These are phyloP conservation scores for Neurospora sp. DNA, from an alignment of 495 filamentous ascomycete genomes.

Conservation along the genomic window DNA sequence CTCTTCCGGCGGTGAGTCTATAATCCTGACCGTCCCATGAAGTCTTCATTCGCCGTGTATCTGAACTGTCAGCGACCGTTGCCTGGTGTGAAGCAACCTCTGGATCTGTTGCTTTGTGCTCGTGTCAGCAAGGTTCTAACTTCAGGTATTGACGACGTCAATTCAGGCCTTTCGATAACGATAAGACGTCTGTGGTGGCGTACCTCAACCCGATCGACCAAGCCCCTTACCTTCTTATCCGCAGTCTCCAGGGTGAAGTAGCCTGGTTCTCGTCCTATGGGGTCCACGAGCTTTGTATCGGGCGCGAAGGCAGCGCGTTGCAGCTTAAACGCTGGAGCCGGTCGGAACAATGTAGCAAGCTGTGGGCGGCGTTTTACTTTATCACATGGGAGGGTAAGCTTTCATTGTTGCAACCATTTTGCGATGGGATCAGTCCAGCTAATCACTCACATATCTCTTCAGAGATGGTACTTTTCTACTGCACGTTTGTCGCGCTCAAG, in stretches of 20 bases:
- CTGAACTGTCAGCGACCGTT: background rate
- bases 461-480: slow-evolving; percentile 72
- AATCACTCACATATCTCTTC: background rate
- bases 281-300: slow-evolving; percentile 40
- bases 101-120: background rate
- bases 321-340: slow-evolving; percentile 40
- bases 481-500: slow-evolving; percentile 65
- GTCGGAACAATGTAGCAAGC: slow-evolving; percentile 29
- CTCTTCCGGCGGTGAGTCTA: slow-evolving; percentile 39
- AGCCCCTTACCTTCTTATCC: slow-evolving; percentile 32
- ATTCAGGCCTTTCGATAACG: slow-evolving; percentile 40
- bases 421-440: background rate
- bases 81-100: background rate
- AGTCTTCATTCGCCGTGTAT: background rate
- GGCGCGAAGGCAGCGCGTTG: slow-evolving; percentile 35
- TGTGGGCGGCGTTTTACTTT: slow-evolving; percentile 43
- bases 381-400: slow-evolving; percentile 45
- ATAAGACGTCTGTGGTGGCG: slow-evolving; percentile 38
- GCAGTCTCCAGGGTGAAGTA: slow-evolving; percentile 24
- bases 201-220: slow-evolving; percentile 32
- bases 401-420: background rate
- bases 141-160: background rate
- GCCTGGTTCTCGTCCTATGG: slow-evolving; percentile 38
- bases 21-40: background rate
- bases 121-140: background rate